Percentiles rank a stretch among this genome's conserved stretches.
Evolutionary conservation across 2,329 filamentous ascomycete genomes (phyloP).

Genomic region (Colletotrichum sp.): DNA sequence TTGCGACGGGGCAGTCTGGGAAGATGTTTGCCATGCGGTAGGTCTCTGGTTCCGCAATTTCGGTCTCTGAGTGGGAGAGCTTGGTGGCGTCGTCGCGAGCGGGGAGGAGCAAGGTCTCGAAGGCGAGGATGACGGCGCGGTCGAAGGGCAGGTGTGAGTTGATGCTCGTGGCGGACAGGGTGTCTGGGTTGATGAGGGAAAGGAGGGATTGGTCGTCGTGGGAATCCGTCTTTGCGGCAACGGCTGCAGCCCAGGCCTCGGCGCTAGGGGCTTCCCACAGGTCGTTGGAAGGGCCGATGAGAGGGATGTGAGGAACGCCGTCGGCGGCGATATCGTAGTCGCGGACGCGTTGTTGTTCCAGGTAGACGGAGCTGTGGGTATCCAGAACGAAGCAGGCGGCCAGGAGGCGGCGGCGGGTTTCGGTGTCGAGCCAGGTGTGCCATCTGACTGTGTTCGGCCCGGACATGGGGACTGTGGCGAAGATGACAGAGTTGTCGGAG

Average conservation of each 20-base stretch:
- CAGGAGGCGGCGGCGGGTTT: conserved; percentile 59
- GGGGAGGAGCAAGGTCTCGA: conserved; percentile 42
- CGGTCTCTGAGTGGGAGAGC: conserved; percentile 26
- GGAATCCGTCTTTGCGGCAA: conserved; percentile 26
- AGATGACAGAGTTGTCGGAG: conserved; percentile 35
- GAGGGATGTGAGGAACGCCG: conserved; percentile 46
- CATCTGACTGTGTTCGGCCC: conserved; percentile 44
- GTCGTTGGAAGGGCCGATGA: conserved; percentile 46
- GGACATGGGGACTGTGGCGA: conserved; percentile 24
- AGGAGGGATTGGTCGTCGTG: conserved; percentile 1
- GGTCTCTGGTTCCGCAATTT: conserved; percentile 26
- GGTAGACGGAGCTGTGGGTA: conserved; percentile 59
- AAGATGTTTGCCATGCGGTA: conserved; percentile 47
- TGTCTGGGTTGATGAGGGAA: conserved; percentile 29
- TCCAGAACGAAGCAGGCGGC: conserved; percentile 63
- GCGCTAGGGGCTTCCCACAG: conserved; percentile 56
- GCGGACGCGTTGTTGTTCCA: conserved; percentile 48
- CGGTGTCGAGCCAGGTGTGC: conserved; percentile 57
- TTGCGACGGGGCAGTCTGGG: conserved; percentile 47
- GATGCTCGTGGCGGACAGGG: conserved; percentile 40
- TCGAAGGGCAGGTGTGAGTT: conserved; percentile 42
- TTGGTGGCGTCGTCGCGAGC: conserved; percentile 33
- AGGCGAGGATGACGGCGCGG: conserved; percentile 43
- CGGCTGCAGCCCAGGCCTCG: conserved; percentile 50
- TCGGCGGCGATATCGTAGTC: conserved; percentile 41